Conservation (phyloP, 139 green algal species). For the Astrephomene gubernaculifera region DNA sequence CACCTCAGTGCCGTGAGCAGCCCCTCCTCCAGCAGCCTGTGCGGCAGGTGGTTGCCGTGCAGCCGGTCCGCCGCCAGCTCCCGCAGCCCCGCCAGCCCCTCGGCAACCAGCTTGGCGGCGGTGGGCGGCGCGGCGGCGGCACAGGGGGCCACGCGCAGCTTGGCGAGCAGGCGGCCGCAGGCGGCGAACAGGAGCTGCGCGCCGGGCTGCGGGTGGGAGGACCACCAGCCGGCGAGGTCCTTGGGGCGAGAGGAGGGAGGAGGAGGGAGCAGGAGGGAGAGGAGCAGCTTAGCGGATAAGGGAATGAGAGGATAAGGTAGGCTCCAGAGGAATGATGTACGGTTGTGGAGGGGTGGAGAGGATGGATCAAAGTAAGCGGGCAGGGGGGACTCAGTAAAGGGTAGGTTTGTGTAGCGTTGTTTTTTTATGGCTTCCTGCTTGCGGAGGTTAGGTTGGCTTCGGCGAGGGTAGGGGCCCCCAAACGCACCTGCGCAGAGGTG, state of each 20-base stretch:
- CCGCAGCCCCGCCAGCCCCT: constrained; percentile 24
- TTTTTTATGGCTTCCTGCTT: too few species aligned
- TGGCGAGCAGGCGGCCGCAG: constrained; percentile 31
- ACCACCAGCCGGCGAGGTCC: constrained; percentile 30
- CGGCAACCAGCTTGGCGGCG: constrained; percentile 10
- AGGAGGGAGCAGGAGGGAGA: background rate
- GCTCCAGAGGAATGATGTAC: too few species aligned
- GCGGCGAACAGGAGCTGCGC: background rate
- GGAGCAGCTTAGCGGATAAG: background rate
- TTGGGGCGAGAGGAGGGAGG: background rate
- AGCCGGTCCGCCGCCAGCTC: constrained; percentile 41
- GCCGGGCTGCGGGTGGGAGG: constrained; percentile 12
- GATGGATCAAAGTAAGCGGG: too few species aligned
- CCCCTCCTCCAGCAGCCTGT: constrained; percentile 35
- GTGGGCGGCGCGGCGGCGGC: background rate
- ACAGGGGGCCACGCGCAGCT: constrained; percentile 8
- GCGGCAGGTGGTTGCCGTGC: constrained; percentile 12
- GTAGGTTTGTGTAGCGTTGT: too few species aligned
- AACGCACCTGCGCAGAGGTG: background rate
- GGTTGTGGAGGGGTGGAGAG: too few species aligned
- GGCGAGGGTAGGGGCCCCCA: too few species aligned
- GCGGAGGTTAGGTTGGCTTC: too few species aligned
- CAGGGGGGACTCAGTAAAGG: too few species aligned
- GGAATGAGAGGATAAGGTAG: too few species aligned
- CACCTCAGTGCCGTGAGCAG: constrained; percentile 24